Evolutionary conservation across 2,329 filamentous ascomycete genomes (phyloP), one percentile per base, ranked within the genome.

Genomic region (Dothistroma septosporum): DNA sequence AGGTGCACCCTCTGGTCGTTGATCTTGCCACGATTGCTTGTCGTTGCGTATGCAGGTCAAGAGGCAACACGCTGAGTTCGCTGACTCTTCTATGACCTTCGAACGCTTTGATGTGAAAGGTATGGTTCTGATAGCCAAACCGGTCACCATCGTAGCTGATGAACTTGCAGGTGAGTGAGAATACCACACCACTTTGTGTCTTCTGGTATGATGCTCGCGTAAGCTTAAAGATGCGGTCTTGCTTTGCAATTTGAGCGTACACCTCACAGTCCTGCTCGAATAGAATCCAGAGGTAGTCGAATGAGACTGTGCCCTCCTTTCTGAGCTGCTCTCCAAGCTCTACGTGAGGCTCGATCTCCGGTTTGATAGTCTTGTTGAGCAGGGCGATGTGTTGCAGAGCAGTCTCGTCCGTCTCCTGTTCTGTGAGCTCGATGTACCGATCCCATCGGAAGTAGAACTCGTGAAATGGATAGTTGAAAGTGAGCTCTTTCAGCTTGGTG

Each of bases 381-480:
- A 74, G 62, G 1, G 64, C 56, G 12, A 70, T 57, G 41, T 72
- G 70, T 16, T 68, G 56, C 44, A 61, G 63, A 1, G 63, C 64
- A 8, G 58, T 58, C 31, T 70, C 69, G 7, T 68, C 53, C 8
- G 14, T 55, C 16, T 64, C 58, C 12, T 57, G 57, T 31, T 68
- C 58, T 8, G 67, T 61, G 9, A 61, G 62, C 41, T 70, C 63
- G 11, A 65, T 61, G 54, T 75, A 69, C 14, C 60, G 59, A 3
- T 64, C 61, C 74, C 74, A 76, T 9, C 74, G 68, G 62, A 76
- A 70, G 47, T 74, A 70, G 63, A 76, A 76, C 1, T 70, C 68
- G 7, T 69, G 62, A 59, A 76, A 76, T 2, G 74, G 74, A 5
- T 62, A 66, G 1, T 65, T 65, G 61, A 76, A 75, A 1, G 66